phyloP scores from a whole-genome alignment of 2,329 filamentous ascomycete genomes.

The Colletotrichum sublineola region DNA sequence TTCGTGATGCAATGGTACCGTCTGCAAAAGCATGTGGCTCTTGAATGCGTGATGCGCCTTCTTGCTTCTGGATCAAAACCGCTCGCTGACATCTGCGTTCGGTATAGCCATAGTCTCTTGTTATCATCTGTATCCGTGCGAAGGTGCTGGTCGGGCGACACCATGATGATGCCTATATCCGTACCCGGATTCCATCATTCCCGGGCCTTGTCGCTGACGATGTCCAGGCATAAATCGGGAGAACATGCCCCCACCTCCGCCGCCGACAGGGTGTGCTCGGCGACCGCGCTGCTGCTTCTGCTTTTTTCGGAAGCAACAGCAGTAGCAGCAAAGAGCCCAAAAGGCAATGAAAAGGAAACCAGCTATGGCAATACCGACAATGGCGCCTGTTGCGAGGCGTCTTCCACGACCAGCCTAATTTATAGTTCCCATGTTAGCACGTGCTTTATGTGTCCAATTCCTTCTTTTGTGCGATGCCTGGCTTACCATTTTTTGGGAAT shows the following conservation, averaged over 20 bases:
- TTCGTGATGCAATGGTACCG: background rate
- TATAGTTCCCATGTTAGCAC: background rate
- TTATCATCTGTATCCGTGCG: conserved; percentile 27
- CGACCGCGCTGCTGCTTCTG: conserved; percentile 30
- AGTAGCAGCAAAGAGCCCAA: conserved; percentile 37
- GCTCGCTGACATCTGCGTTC: background rate
- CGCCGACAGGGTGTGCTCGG: conserved; percentile 4
- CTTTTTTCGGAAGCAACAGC: conserved; percentile 42
- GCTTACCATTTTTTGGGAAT: conserved; percentile 19
- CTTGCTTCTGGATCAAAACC: background rate
- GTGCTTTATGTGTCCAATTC: background rate
- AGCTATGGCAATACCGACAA: conserved; percentile 42
- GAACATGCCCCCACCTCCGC: conserved; percentile 26
- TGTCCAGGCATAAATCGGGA: conserved; percentile 21
- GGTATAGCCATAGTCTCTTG: accelerated
- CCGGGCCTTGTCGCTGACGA: conserved; percentile 23
- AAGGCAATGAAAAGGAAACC: conserved; percentile 37
- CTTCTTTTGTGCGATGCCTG: no score
- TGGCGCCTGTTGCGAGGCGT: conserved; percentile 42
- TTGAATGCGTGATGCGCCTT: no score
- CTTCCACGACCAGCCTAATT: conserved; percentile 34
- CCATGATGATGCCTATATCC: conserved; percentile 28
- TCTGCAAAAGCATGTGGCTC: background rate
- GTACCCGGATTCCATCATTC: conserved; percentile 37
- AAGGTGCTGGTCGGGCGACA: conserved; percentile 18